phyloP scores from a whole-genome alignment of 345 rosid genomes.

The Cochlearia excelsa region DNA sequence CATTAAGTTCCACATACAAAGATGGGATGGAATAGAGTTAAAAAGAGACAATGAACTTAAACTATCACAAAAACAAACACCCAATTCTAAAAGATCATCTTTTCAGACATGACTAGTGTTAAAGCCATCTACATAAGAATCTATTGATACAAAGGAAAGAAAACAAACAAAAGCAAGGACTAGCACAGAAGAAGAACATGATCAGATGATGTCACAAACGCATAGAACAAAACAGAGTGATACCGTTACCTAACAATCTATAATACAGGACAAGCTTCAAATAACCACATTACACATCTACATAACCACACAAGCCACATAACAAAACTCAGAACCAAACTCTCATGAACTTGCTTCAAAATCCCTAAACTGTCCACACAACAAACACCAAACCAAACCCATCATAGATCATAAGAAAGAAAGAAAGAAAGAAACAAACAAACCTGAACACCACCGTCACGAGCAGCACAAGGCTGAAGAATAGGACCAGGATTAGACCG shows the following conservation, averaged over 20 bases:
- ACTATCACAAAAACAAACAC: neutral
- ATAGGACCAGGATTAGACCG: conserved; percentile 63
- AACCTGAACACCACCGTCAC: conserved; percentile 96
- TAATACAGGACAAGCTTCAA: neutral
- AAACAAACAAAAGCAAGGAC: conserved; percentile 1
- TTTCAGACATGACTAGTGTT: neutral
- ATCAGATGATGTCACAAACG: neutral
- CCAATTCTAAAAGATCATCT: neutral
- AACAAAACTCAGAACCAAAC: neutral
- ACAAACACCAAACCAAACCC: neutral
- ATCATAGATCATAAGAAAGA: neutral
- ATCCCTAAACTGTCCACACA: neutral
- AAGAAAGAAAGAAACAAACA: neutral
- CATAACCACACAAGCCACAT: neutral
- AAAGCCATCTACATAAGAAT: neutral
- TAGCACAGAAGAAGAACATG: neutral
- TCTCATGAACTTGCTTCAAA: neutral
- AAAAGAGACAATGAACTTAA: neutral
- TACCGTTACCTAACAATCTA: neutral
- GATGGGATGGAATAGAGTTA: neutral
- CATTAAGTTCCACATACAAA: neutral
- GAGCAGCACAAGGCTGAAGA: conserved; percentile 58
- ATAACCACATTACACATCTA: neutral
- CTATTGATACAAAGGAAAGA: neutral
- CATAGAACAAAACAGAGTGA: neutral